Conservation (phyloP, 768 basidiomycete genomes). For the Suillus bovinus region DNA sequence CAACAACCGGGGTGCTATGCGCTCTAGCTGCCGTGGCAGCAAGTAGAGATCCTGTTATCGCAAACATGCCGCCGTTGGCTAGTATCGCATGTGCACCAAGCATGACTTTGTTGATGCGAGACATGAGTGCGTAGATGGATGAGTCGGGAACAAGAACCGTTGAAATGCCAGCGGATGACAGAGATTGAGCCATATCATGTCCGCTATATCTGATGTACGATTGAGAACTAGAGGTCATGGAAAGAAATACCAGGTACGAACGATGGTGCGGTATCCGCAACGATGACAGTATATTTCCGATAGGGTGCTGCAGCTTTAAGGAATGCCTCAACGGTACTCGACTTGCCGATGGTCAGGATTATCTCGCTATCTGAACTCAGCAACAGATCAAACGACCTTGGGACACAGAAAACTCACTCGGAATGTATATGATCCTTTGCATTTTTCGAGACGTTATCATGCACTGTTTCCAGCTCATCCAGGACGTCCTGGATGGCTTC, state of each 20-base stretch:
- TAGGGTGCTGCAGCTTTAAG: slow-evolving; percentile 87
- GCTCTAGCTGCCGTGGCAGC: slow-evolving; percentile 86
- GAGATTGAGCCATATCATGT: slow-evolving; percentile 77
- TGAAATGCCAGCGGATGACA: slow-evolving; percentile 79
- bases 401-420: slow-evolving; percentile 62
- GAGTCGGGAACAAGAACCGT: slow-evolving; percentile 98
- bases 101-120: slow-evolving; percentile 95
- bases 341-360: slow-evolving; percentile 91
- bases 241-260: slow-evolving; percentile 39
- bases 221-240: slow-evolving; percentile 11
- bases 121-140: slow-evolving; percentile 94
- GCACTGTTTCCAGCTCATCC: slow-evolving; percentile 94
- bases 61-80: slow-evolving; percentile 96
- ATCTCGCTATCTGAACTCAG: slow-evolving; percentile 66
- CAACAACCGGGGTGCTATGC: slow-evolving; percentile 90
- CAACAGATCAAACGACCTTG: neutral
- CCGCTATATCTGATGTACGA: slow-evolving; percentile 67
- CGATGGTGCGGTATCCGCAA: slow-evolving; percentile 94
- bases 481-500: slow-evolving; percentile 96
- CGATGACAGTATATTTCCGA: slow-evolving; percentile 93
- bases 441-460: slow-evolving; percentile 91
- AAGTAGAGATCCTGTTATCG: slow-evolving; percentile 80
- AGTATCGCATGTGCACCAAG: slow-evolving; percentile 94
- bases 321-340: slow-evolving; percentile 91
- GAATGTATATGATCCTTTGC: slow-evolving; percentile 97